Evolutionary conservation across 768 basidiomycete species (phyloP).

Genomic region (Termitomyces heimii): DNA sequence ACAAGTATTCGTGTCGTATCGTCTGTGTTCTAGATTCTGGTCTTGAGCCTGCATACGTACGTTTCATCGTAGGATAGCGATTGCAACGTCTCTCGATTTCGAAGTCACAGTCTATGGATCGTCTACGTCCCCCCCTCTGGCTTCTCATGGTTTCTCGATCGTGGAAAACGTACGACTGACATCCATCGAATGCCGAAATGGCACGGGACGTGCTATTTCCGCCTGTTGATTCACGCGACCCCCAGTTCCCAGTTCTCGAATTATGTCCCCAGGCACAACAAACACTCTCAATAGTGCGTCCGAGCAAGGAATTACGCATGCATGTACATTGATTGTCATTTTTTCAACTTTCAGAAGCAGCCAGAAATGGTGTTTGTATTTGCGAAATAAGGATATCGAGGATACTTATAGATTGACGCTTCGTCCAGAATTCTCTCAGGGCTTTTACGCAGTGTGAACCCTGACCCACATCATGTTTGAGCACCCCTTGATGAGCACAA

Average conservation of each 20-base stretch:
- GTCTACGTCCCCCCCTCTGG: neutral
- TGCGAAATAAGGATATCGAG: neutral
- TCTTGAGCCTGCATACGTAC: too few relatives aligned
- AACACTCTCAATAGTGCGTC: neutral
- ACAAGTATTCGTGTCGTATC: neutral
- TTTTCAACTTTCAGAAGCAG: neutral
- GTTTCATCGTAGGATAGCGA: neutral
- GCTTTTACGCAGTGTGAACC: neutral
- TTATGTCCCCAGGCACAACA: too few relatives aligned
- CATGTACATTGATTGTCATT: neutral
- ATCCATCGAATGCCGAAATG: neutral
- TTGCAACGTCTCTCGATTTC: neutral
- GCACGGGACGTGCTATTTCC: neutral
- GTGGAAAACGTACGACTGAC: neutral
- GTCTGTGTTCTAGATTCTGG: neutral
- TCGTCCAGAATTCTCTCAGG: neutral
- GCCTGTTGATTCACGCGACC: too few relatives aligned
- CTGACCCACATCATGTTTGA: neutral
- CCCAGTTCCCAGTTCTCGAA: too few relatives aligned
- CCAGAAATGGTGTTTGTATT: neutral
- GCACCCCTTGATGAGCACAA: neutral
- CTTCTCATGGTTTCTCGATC: neutral
- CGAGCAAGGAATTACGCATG: neutral
- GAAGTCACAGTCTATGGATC: neutral
- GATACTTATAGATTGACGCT: neutral